Conservation (phyloP, 2,329 filamentous ascomycete species). For the Cephalotrichum gorgonifer region DNA sequence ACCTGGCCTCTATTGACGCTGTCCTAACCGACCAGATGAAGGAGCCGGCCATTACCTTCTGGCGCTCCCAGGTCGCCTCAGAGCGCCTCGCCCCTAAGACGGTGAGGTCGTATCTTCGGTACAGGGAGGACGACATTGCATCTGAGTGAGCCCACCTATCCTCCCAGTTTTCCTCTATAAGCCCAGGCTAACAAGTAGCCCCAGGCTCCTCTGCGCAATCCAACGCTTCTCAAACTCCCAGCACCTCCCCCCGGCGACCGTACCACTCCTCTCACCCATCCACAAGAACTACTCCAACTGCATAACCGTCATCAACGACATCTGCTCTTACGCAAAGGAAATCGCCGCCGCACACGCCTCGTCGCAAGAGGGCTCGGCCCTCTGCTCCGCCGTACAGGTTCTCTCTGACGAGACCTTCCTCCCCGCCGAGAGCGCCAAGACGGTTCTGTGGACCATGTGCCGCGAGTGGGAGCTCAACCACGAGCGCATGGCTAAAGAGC, state of each 20-base stretch:
- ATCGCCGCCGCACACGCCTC: conserved; percentile 6
- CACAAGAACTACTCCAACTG: conserved; percentile 25
- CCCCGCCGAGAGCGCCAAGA: conserved; percentile 5
- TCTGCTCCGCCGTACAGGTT: conserved; percentile 21
- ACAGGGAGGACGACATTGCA: conserved; percentile 27
- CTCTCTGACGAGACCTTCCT: conserved; percentile 15
- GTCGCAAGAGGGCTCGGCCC: conserved; percentile 13
- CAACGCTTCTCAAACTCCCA: conserved; percentile 26
- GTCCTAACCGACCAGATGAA: conserved; percentile 24
- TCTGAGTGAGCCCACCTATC: conserved; percentile 20
- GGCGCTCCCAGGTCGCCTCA: conserved; percentile 27
- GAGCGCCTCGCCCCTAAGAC: conserved; percentile 14
- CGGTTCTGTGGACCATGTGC: conserved; percentile 8
- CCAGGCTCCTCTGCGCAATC: conserved; percentile 20
- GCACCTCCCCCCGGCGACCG: conserved; percentile 15
- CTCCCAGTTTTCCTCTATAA: not conserved
- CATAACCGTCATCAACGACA: conserved; percentile 29
- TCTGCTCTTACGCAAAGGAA: conserved; percentile 30
- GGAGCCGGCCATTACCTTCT: conserved; percentile 26
- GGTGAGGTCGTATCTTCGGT: conserved; percentile 23
- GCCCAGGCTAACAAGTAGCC: not conserved
- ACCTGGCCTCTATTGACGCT: conserved; percentile 23
- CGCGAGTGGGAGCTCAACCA: conserved; percentile 7
- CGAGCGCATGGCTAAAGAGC: not conserved
- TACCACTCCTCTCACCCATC: conserved; percentile 12